A percentile compares a stretch with the other conserved stretches of the same genome.
phyloP scores from a whole-genome alignment of 2,329 filamentous ascomycete genomes.

The Pseudogymnoascus sp. region DNA sequence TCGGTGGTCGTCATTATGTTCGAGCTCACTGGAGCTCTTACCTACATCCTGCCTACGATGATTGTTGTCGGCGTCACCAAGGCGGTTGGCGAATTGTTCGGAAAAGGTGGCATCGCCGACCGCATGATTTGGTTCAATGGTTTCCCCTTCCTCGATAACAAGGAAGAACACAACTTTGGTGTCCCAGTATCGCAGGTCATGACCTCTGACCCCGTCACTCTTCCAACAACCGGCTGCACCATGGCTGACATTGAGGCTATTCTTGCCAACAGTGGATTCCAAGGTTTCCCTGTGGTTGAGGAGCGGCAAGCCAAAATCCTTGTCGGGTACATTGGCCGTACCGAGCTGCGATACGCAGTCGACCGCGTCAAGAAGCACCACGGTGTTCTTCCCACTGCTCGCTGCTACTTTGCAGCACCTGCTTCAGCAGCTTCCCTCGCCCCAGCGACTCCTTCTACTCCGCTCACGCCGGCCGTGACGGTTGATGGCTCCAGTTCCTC shows the following conservation, averaged over 20 bases:
- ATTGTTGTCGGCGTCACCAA: slow-evolving; percentile 97
- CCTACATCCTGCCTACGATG: slow-evolving; percentile 97
- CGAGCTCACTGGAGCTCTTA: slow-evolving; percentile 91
- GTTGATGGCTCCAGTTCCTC: slow-evolving; percentile 53
- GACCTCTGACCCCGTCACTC: slow-evolving; percentile 65
- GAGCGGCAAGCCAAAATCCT: slow-evolving; percentile 62
- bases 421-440: slow-evolving; percentile 28
- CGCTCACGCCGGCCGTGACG: slow-evolving; percentile 40
- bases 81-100: slow-evolving; percentile 80
- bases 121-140: slow-evolving; percentile 99
- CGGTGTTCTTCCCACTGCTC: slow-evolving; percentile 56
- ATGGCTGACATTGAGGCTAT: slow-evolving; percentile 71
- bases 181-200: slow-evolving; percentile 88
- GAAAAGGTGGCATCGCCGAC: slow-evolving; percentile 94
- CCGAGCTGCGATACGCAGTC: slow-evolving; percentile 84
- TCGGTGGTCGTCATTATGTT: slow-evolving; percentile 99
- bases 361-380: slow-evolving; percentile 67
- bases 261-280: slow-evolving; percentile 70
- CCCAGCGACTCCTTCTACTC: slow-evolving; percentile 20
- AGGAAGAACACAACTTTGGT: slow-evolving; percentile 94
- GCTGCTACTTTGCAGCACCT: slow-evolving; percentile 65
- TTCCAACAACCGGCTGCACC: slow-evolving; percentile 67
- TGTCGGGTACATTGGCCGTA: slow-evolving; percentile 86
- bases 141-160: slow-evolving; percentile 93
- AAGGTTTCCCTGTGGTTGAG: slow-evolving; percentile 89